phyloP scores from a whole-genome alignment of 805 yeast genomes.

The Candida ulmi region DNA sequence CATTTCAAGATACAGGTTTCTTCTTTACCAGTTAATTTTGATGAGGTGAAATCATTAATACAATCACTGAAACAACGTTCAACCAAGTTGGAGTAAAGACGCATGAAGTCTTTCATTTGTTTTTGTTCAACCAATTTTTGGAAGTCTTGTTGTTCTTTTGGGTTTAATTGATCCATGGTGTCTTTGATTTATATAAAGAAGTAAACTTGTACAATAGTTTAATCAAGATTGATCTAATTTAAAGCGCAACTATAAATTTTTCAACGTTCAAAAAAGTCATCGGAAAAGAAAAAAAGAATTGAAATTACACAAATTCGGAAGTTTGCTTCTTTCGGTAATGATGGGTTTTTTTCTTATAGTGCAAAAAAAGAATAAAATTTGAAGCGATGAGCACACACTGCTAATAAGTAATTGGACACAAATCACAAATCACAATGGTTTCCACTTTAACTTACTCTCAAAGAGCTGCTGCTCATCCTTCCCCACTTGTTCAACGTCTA shows the following conservation, averaged over 20 bases:
- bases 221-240: no score
- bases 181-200: background rate
- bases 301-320: no score
- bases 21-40: conserved; percentile 80
- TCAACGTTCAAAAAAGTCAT: no score
- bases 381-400: background rate
- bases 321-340: no score
- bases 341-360: no score
- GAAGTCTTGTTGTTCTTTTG: conserved; percentile 94
- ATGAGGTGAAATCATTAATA: conserved; percentile 96
- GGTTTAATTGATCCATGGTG: conserved; percentile 89
- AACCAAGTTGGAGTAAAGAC: conserved; percentile 88
- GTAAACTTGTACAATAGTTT: no score
- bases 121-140: conserved; percentile 93
- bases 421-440: conserved; percentile 11
- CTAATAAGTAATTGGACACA: background rate
- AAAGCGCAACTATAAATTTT: no score
- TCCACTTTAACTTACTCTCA: conserved; percentile 44
- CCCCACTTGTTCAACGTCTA: conserved; percentile 76
- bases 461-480: conserved; percentile 66
- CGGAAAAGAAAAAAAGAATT: no score
- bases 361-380: background rate
- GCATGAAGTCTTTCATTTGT: conserved; percentile 99
- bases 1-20: conserved; percentile 83
- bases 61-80: conserved; percentile 97